Evolutionary conservation across 257 asterid species (phyloP).

Genomic region (Nicotiana attenuata): DNA sequence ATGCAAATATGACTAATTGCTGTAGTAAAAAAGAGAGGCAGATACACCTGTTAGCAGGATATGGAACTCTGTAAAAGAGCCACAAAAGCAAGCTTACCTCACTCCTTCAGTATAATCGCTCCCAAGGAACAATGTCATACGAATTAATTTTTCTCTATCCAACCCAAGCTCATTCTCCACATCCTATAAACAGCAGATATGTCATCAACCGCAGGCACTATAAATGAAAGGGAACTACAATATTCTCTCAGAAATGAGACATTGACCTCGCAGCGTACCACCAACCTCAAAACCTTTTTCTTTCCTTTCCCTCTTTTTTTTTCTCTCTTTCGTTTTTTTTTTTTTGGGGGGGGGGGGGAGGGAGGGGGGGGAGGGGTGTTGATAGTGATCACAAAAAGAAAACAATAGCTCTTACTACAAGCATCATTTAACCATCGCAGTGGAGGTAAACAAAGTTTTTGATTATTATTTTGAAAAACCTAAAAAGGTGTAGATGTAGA

Average conservation of each 20-base stretch:
- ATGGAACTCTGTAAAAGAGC: not conserved
- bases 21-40: not conserved
- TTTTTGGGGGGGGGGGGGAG: not conserved
- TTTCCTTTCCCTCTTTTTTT: not conserved
- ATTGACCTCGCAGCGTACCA: slow-evolving; percentile 4
- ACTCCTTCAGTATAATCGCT: slow-evolving; percentile 98
- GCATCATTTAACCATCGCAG: not conserved
- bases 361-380: not conserved
- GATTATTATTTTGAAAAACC: not conserved
- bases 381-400: not conserved
- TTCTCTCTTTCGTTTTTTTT: not conserved
- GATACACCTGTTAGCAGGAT: slow-evolving; percentile 5
- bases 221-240: not conserved
- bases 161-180: slow-evolving; percentile 88
- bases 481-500: not conserved
- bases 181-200: slow-evolving; percentile 43
- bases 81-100: slow-evolving; percentile 43
- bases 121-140: slow-evolving; percentile 86
- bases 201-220: slow-evolving; percentile 15
- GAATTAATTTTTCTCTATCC: slow-evolving; percentile 70
- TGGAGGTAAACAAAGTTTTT: not conserved
- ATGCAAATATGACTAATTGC: not conserved
- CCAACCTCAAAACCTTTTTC: not conserved
- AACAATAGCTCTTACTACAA: not conserved
- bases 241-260: not conserved